These are phyloP conservation scores for Glonium stellatum DNA, from an alignment of 495 filamentous ascomycete genomes.

Conservation along the genomic window DNA sequence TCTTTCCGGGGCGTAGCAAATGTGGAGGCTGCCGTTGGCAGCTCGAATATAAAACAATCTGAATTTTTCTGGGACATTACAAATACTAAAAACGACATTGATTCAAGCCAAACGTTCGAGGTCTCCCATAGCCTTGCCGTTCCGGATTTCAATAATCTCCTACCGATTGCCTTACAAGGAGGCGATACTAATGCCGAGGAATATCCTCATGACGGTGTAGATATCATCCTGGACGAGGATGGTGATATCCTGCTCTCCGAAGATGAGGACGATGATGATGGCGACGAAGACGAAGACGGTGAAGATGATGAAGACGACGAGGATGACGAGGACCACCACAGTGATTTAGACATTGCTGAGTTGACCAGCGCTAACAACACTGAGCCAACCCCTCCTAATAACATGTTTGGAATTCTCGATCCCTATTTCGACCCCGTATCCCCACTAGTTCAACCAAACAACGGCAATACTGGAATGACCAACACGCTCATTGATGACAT, in stretches of 20 bases:
- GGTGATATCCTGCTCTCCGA: slow-evolving; percentile 2
- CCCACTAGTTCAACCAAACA: neutral
- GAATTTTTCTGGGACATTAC: slow-evolving; percentile 15
- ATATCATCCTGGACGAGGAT: slow-evolving; percentile 1
- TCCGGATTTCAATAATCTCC: neutral
- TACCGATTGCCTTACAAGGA: neutral
- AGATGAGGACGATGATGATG: slow-evolving; percentile 8
- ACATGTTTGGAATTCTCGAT: too few relatives aligned
- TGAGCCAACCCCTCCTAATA: too few relatives aligned
- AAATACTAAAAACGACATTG: slow-evolving; percentile 10
- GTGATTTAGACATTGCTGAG: too few relatives aligned
- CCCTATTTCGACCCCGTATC: too few relatives aligned
- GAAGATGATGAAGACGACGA: slow-evolving; percentile 1
- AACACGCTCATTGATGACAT: neutral
- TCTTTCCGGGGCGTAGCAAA: slow-evolving; percentile 20
- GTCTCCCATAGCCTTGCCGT: neutral
- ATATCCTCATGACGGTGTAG: too few relatives aligned
- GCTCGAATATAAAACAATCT: neutral
- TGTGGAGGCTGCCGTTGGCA: slow-evolving; percentile 9
- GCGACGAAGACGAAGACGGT: slow-evolving; percentile 10
- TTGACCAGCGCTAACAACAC: too few relatives aligned
- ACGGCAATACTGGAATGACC: neutral
- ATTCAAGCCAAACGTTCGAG: neutral
- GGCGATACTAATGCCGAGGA: neutral
- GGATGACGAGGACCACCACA: too few relatives aligned